Evolutionary conservation across 805 yeast genomes (phyloP).

Genomic region (Starmerella lactis-condensi): DNA sequence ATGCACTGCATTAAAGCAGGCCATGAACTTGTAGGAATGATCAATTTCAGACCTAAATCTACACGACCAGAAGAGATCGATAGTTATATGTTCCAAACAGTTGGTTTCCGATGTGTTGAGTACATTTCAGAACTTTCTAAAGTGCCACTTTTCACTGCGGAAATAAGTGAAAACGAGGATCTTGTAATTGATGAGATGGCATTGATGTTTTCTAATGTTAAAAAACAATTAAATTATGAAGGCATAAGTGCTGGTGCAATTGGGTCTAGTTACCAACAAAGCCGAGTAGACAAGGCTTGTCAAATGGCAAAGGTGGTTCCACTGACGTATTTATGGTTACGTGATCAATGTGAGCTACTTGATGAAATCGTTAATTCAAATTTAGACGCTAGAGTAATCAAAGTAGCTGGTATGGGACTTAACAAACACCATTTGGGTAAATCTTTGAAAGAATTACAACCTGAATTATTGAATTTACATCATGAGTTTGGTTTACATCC

Average conservation of each 20-base stretch:
- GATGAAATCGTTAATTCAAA: conserved; percentile 53
- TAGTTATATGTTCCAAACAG: conserved; percentile 95
- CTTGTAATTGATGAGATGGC: conserved; percentile 84
- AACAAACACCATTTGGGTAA: conserved; percentile 47
- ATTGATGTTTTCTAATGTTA: conserved; percentile 32
- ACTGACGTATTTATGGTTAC: conserved; percentile 75
- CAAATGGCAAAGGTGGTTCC: conserved; percentile 46
- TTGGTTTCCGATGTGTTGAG: conserved; percentile 65
- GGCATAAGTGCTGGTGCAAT: conserved; percentile 95
- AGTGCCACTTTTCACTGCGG: conserved; percentile 58
- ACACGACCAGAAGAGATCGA: conserved; percentile 51
- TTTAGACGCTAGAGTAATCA: conserved; percentile 66
- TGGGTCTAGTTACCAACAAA: conserved; percentile 82
- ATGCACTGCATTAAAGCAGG: conserved; percentile 71
- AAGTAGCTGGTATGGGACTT: conserved; percentile 86
- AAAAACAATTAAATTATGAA: conserved; percentile 47
- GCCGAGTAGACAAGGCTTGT: conserved; percentile 85
- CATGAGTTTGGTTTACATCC: conserved; percentile 62
- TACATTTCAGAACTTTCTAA: conserved; percentile 51
- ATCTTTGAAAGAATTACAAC: conserved; percentile 41
- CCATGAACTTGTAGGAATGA: conserved; percentile 71
- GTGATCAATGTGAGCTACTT: conserved; percentile 64
- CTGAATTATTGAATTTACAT: conserved; percentile 38
- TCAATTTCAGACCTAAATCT: conserved; percentile 49
- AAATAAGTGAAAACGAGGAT: conserved; percentile 45